Percentiles rank a stretch among this genome's conserved stretches.
Evolutionary conservation across 257 asterid species (phyloP).

Genomic region (Nicotiana sylvestris): DNA sequence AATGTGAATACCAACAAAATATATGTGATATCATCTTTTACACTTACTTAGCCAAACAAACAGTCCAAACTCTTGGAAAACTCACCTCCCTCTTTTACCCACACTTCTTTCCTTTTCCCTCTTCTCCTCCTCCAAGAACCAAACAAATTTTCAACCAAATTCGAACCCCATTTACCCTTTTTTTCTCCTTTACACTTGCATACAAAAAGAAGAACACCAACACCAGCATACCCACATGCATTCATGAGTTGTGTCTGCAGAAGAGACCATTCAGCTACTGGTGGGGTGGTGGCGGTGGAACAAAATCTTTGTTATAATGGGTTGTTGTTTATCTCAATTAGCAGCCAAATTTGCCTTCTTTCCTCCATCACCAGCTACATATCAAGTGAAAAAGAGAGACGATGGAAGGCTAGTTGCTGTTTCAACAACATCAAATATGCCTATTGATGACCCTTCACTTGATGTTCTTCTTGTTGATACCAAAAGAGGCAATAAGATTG

Average conservation of each 20-base stretch:
- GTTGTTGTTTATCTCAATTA: conserved; percentile 77
- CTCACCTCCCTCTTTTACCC: conserved; percentile 20
- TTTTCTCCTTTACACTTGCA: not conserved
- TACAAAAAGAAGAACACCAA: conserved; percentile 4
- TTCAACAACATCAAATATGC: conserved; percentile 59
- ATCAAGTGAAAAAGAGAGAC: conserved; percentile 68
- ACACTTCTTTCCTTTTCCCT: not conserved
- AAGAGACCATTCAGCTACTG: conserved; percentile 18
- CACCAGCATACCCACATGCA: conserved; percentile 36
- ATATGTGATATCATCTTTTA: not conserved
- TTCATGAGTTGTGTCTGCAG: conserved; percentile 46
- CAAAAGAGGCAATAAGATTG: conserved; percentile 84
- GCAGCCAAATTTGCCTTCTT: conserved; percentile 97
- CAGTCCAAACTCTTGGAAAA: conserved; percentile 19
- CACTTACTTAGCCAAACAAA: conserved; percentile 36
- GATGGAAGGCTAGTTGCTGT: conserved; percentile 79
- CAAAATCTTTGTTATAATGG: conserved; percentile 42
- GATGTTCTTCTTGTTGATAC: conserved; percentile 68
- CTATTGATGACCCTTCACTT: conserved; percentile 65
- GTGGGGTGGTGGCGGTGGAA: conserved; percentile 18
- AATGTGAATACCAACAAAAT: not conserved
- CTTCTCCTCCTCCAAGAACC: conserved; percentile 16
- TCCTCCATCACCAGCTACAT: conserved; percentile 92
- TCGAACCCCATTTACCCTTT: not conserved
- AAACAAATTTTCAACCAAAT: conserved; percentile 26